These are phyloP conservation scores for Diutina mesorugosa DNA, from an alignment of 1,139 yeast genomes.

Conservation along the genomic window DNA sequence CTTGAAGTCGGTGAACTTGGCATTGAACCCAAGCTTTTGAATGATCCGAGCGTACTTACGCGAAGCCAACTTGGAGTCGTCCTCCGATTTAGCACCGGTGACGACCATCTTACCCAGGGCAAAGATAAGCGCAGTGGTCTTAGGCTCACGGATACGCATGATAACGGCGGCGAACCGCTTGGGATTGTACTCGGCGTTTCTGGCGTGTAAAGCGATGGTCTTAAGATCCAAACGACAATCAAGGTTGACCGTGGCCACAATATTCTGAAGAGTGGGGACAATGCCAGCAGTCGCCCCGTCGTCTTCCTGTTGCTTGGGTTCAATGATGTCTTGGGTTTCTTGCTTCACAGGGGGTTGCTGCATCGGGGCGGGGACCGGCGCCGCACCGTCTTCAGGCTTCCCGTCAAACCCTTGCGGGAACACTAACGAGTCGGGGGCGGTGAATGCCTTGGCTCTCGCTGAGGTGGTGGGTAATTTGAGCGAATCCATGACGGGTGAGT, in stretches of 20 bases:
- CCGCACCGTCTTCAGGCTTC: constrained; percentile 6
- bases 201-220: constrained; percentile 95
- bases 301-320: constrained; percentile 28
- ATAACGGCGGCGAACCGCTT: constrained; percentile 98
- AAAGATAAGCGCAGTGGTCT: constrained; percentile 93
- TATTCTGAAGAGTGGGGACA: constrained; percentile 92
- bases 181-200: constrained; percentile 98
- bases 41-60: constrained; percentile 96
- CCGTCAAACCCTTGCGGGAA: constrained; percentile 40
- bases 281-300: constrained; percentile 80
- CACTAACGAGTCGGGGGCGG: constrained; percentile 53
- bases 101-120: constrained; percentile 99
- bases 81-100: constrained; percentile 98
- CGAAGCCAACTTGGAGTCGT: constrained; percentile 92
- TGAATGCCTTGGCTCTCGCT: constrained; percentile 68
- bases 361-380: neutral
- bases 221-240: constrained; percentile 93
- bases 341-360: constrained; percentile 8
- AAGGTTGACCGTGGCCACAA: constrained; percentile 93
- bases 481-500: constrained; percentile 43
- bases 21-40: constrained; percentile 95
- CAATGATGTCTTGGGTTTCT: constrained; percentile 2
- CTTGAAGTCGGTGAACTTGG: constrained; percentile 90
- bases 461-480: constrained; percentile 68
- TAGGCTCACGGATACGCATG: constrained; percentile 98